A percentile compares a stretch with the other conserved stretches of the same genome.
Conservation (phyloP, 169 alveolate genomes). For the Eimeria sp. region DNA sequence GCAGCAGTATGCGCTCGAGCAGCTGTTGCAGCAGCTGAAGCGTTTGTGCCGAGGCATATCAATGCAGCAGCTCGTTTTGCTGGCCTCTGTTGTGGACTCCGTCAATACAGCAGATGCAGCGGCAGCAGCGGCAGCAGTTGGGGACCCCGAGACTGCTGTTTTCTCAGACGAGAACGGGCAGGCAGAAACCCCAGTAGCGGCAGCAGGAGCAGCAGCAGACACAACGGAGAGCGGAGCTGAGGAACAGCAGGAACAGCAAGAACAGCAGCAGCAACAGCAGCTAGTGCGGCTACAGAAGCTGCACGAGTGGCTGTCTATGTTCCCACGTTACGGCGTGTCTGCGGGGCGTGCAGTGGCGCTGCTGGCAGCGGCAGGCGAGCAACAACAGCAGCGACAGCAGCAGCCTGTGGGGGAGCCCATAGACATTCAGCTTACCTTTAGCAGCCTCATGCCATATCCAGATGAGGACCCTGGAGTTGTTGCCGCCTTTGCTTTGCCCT, state of each 20-base stretch:
- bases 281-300: constrained; percentile 38
- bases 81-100: constrained; percentile 39
- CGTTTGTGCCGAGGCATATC: constrained; percentile 21
- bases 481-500: constrained; percentile 61
- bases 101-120: constrained; percentile 43
- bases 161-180: constrained; percentile 41
- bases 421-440: constrained; percentile 43
- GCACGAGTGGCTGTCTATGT: constrained; percentile 39
- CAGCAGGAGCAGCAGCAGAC: background rate
- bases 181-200: constrained; percentile 2
- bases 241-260: background rate
- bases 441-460: constrained; percentile 74
- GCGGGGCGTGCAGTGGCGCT: constrained; percentile 63
- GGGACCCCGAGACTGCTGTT: constrained; percentile 38
- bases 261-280: constrained; percentile 59
- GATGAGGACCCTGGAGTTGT: constrained; percentile 63
- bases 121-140: constrained; percentile 74
- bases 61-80: constrained; percentile 61
- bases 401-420: constrained; percentile 50
- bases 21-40: constrained; percentile 27
- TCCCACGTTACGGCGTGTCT: constrained; percentile 20
- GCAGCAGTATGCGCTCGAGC: constrained; percentile 65
- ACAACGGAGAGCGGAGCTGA: background rate
- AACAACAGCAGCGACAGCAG: constrained; percentile 33
- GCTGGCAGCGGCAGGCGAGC: constrained; percentile 65